These are phyloP conservation scores for Hygrophorus russula DNA, from an alignment of 768 basidiomycete species.

Conservation along the genomic window DNA sequence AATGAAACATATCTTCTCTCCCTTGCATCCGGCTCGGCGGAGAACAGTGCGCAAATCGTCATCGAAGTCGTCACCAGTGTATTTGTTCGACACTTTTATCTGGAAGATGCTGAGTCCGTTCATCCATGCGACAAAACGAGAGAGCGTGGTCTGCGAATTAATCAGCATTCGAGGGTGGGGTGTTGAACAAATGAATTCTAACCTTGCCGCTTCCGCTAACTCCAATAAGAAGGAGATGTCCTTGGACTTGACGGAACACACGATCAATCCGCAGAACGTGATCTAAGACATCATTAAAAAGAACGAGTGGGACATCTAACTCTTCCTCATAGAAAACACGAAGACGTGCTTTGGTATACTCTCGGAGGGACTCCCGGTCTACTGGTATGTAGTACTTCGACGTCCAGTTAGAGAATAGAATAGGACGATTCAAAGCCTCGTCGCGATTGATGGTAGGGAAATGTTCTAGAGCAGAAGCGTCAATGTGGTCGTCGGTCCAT, in stretches of 20 bases:
- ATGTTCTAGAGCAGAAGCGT: conserved; percentile 70
- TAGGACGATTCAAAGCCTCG: conserved; percentile 81
- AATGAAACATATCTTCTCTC: conserved; percentile 99
- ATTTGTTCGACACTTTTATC: conserved; percentile 99
- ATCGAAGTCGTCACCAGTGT: conserved; percentile 97
- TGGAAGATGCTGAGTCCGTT: conserved; percentile 99
- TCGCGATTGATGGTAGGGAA: conserved; percentile 89
- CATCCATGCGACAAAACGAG: conserved; percentile 99
- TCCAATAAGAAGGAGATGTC: conserved; percentile 92
- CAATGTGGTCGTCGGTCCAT: conserved; percentile 94
- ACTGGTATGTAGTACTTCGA: conserved; percentile 95
- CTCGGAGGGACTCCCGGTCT: conserved; percentile 83
- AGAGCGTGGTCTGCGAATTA: conserved; percentile 73
- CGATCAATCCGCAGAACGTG: conserved; percentile 97
- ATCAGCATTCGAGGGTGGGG: conserved; percentile 8
- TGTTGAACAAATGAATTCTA: conserved; percentile 10
- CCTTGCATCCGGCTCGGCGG: conserved; percentile 93
- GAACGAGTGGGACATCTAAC: conserved; percentile 90
- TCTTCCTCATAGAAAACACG: conserved; percentile 99
- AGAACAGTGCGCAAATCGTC: conserved; percentile 94
- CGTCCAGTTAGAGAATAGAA: conserved; percentile 99
- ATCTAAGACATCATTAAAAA: conserved; percentile 98
- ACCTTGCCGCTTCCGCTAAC: conserved; percentile 99
- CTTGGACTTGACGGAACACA: conserved; percentile 97
- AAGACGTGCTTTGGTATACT: conserved; percentile 93